phyloP scores from a whole-genome alignment of 441 rosid genomes.

The Bocquillonia castaneifolia region DNA sequence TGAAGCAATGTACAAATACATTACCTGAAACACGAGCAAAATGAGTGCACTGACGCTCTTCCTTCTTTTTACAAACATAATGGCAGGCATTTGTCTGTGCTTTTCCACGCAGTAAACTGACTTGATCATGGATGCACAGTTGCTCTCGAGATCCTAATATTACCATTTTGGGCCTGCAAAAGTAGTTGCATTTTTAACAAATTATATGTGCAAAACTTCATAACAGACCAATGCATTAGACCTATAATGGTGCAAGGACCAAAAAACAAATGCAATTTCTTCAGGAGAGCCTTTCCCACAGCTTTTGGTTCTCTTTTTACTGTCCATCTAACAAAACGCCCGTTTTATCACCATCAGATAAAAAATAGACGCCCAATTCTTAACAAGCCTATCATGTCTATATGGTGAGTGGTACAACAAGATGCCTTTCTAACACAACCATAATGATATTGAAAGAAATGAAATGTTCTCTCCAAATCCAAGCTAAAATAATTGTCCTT shows the following conservation, averaged over 20 bases:
- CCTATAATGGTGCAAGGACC: background rate
- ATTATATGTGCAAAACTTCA: background rate
- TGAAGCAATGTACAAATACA: conserved; percentile 2
- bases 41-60: conserved; percentile 56
- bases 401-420: no score
- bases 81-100: conserved; percentile 86
- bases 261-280: background rate
- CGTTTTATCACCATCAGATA: background rate
- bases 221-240: background rate
- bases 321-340: background rate
- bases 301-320: background rate
- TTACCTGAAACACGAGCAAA: conserved; percentile 54
- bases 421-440: background rate
- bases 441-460: no score
- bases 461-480: no score
- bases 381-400: background rate
- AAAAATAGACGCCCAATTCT: background rate
- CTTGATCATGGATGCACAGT: conserved; percentile 80
- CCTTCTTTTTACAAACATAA: conserved; percentile 55
- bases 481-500: no score
- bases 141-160: conserved; percentile 96
- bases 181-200: conserved; percentile 21
- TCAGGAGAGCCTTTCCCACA: background rate
- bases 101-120: conserved; percentile 77
- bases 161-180: conserved; percentile 87